phyloP scores from a whole-genome alignment of 768 basidiomycete species.

The Boletales sp. region DNA sequence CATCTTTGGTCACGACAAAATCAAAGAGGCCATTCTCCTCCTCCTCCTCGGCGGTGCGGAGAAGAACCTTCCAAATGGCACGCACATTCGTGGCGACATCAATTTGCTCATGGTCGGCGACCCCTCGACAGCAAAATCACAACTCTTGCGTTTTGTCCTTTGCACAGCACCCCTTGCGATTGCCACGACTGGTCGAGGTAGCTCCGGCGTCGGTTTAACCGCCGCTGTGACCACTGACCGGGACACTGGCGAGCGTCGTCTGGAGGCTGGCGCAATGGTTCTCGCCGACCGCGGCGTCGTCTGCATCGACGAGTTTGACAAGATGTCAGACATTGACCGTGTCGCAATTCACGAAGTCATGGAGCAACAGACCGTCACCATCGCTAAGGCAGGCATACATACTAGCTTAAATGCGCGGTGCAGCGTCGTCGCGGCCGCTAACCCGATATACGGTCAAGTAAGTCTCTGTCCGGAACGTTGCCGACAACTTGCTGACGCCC shows the following conservation, averaged over 20 bases:
- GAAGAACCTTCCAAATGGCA: conserved; percentile 96
- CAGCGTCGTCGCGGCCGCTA: conserved; percentile 96
- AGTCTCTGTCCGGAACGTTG: conserved; percentile 15
- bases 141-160: conserved; percentile 92
- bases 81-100: conserved; percentile 98
- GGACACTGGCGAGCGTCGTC: conserved; percentile 93
- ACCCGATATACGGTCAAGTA: conserved; percentile 97
- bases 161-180: conserved; percentile 96
- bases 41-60: conserved; percentile 94
- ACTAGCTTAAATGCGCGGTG: conserved; percentile 97
- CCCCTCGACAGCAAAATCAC: conserved; percentile 97
- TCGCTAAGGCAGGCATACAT: conserved; percentile 98
- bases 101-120: conserved; percentile 99
- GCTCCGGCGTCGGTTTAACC: conserved; percentile 98
- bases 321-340: conserved; percentile 98
- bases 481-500: conserved; percentile 8
- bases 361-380: conserved; percentile 99
- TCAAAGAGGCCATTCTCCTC: conserved; percentile 91
- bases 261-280: conserved; percentile 99
- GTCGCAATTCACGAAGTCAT: conserved; percentile 99
- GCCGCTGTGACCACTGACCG: conserved; percentile 98
- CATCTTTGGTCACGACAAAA: conserved; percentile 93
- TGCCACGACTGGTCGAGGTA: conserved; percentile 96
- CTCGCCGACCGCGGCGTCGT: conserved; percentile 98
- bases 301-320: conserved; percentile 99